Base-by-base conservation (phyloP, 2,329 filamentous ascomycete species). In the Anisogramma anomala region DNA sequence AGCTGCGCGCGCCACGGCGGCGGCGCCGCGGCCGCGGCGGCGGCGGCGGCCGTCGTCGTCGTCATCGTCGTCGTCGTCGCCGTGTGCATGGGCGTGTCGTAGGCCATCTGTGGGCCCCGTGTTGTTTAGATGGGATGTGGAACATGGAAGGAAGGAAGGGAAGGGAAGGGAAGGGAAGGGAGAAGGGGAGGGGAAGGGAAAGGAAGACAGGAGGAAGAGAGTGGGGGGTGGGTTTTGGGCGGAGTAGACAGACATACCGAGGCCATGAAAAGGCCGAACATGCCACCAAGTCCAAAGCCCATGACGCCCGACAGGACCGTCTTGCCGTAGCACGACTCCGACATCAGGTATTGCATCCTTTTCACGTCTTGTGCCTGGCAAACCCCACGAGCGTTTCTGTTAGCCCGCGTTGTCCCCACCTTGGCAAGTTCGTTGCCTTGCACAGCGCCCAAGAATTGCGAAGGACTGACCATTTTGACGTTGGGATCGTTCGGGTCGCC, bases 251-350 rank as follows among this genome's bases (percentile, higher is more conserved):
- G 18, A 15, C 82, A 49, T 78, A 94, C 86, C 56, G 84, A 91
- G 45, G 88, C 86, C 89, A 96, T 98, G 69, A 98, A 98, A 55
- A 96, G 74, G 52, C 91, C 91, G 53, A 98, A 98, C 32, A 93
- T 69, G 55, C 87, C 91, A 48, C 91, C 91, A 50, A 98, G 80
- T 27, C 81, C 91, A 55, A 95, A 95, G 13, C 91, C 91, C 77
- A 93, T 93, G 18, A 82, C 84, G 43, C 89, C 91, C 0, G 88
- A 84, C 64, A 98, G 82, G 52, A 77, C 80, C 14, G 86, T 84
- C 63, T 98, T 98, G 43, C 80, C 80, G 18, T 82, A 77, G 59
- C 91, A 98, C 25, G 85, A 93, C 63, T 96, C 88, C 85, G n/a
- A n/a, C n/a, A 95, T 94, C 32, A 78, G 77, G 18, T 69, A 64